phyloP scores from a whole-genome alignment of 805 yeast genomes.

The Lachancea sp. region DNA sequence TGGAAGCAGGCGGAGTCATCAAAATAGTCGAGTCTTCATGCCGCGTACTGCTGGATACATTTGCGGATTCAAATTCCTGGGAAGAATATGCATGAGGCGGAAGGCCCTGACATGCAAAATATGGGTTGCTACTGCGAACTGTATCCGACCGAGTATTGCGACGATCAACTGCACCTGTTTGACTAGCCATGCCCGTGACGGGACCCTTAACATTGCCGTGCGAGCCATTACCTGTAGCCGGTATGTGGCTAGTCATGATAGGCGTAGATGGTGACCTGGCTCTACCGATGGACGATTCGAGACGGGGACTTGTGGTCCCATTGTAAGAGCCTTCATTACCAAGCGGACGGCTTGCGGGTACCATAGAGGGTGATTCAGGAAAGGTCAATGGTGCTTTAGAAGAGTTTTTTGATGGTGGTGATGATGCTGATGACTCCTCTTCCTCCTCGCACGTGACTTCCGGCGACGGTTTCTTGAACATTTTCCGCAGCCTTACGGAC shows the following conservation, averaged over 20 bases:
- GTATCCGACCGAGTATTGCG: conserved; percentile 6
- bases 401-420: not conserved
- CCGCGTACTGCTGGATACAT: not conserved
- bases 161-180: not conserved
- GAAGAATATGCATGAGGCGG: conserved; percentile 43
- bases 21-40: conserved; percentile 1
- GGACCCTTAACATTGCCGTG: not conserved
- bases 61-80: conserved; percentile 13
- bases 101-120: conserved; percentile 52
- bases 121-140: conserved; percentile 34
- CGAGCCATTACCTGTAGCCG: not conserved
- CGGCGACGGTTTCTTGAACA: conserved; percentile 1
- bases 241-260: conserved; percentile 16
- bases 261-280: conserved; percentile 23
- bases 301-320: not conserved
- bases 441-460: not conserved
- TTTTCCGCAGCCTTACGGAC: conserved; percentile 2
- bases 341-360: not conserved
- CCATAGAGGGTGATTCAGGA: not conserved
- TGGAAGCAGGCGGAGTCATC: conserved; percentile 13
- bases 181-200: not conserved
- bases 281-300: conserved; percentile 8
- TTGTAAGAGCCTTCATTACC: not conserved
- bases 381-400: too few relatives aligned
- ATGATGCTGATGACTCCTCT: too few relatives aligned